Percentiles rank a stretch among this genome's conserved stretches.
Evolutionary conservation across 495 filamentous ascomycete species (phyloP).

Genomic region (Chaetomium cochliodes): DNA sequence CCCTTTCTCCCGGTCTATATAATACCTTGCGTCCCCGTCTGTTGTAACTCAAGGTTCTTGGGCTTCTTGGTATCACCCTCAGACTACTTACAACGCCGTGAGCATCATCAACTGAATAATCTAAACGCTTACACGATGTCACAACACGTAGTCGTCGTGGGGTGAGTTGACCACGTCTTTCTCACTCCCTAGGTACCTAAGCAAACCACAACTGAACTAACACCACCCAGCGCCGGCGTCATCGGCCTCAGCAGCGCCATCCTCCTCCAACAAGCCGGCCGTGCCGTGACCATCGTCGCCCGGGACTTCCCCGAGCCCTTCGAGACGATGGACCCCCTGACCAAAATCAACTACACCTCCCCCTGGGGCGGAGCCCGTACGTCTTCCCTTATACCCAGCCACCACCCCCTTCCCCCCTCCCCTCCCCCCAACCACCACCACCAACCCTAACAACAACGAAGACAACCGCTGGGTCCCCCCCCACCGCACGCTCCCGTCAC

Average conservation of each 20-base stretch:
- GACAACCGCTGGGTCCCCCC: constrained; percentile 28
- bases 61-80: too few relatives aligned
- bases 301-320: constrained; percentile 54
- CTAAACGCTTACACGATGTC: constrained; percentile 1
- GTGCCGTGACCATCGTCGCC: constrained; percentile 55
- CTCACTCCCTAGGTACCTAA: not conserved
- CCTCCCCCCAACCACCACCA: not conserved
- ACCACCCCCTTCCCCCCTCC: not conserved
- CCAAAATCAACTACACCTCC: constrained; percentile 61
- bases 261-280: constrained; percentile 46
- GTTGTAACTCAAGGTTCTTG: too few relatives aligned
- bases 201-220: constrained; percentile 8
- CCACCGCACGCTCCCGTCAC: constrained; percentile 13
- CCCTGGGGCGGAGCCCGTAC: constrained; percentile 56
- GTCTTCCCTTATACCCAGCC: not conserved
- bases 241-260: constrained; percentile 57
- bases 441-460: constrained; percentile 4
- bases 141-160: constrained; percentile 20
- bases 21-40: too few relatives aligned
- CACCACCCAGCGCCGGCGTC: constrained; percentile 53
- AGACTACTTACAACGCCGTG: not conserved
- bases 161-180: constrained; percentile 1
- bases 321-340: constrained; percentile 40
- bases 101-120: not conserved
- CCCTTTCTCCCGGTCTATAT: not conserved